A percentile compares a stretch with the other conserved stretches of the same genome.
Conservation (phyloP, 1,139 yeast genomes). For the Saccharomyces uvarum region DNA sequence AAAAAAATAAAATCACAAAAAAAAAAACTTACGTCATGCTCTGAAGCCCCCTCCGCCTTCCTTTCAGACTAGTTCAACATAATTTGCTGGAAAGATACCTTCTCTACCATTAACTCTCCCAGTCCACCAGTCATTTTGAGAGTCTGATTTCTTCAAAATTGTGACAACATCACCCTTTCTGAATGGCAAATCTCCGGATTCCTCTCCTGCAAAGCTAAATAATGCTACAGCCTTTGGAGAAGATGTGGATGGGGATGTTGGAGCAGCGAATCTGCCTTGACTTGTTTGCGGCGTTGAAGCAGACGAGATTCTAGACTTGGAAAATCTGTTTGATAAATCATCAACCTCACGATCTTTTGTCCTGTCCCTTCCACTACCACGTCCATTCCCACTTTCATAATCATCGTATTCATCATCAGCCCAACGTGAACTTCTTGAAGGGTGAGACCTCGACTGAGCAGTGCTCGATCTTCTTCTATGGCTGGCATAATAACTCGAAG, state of each 20-base stretch:
- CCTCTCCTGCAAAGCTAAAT: slow-evolving; percentile 67
- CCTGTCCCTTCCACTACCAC: slow-evolving; percentile 5
- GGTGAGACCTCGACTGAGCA: slow-evolving; percentile 6
- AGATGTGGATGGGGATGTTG: slow-evolving; percentile 35
- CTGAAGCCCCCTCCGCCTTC: neutral
- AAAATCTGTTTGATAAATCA: slow-evolving; percentile 34
- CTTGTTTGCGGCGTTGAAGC: slow-evolving; percentile 17
- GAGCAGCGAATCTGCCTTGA: slow-evolving; percentile 33
- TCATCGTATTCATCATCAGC: slow-evolving; percentile 65
- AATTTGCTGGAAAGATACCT: slow-evolving; percentile 96
- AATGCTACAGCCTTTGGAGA: slow-evolving; percentile 84
- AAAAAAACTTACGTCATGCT: neutral
- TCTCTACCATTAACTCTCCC: slow-evolving; percentile 76
- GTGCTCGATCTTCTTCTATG: slow-evolving; percentile 18
- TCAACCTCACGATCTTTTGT: slow-evolving; percentile 26
- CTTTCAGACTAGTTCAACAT: slow-evolving; percentile 70
- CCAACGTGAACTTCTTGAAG: slow-evolving; percentile 46
- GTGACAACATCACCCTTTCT: slow-evolving; percentile 82
- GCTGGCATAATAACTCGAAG: slow-evolving; percentile 29
- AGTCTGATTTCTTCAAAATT: slow-evolving; percentile 46
- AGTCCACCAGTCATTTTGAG: slow-evolving; percentile 98
- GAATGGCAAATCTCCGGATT: slow-evolving; percentile 78
- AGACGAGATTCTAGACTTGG: slow-evolving; percentile 26
- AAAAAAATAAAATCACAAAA: neutral
- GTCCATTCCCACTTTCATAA: slow-evolving; percentile 37